phyloP scores from a whole-genome alignment of 331 rosid genomes.

The Erythrophleum ivorense region DNA sequence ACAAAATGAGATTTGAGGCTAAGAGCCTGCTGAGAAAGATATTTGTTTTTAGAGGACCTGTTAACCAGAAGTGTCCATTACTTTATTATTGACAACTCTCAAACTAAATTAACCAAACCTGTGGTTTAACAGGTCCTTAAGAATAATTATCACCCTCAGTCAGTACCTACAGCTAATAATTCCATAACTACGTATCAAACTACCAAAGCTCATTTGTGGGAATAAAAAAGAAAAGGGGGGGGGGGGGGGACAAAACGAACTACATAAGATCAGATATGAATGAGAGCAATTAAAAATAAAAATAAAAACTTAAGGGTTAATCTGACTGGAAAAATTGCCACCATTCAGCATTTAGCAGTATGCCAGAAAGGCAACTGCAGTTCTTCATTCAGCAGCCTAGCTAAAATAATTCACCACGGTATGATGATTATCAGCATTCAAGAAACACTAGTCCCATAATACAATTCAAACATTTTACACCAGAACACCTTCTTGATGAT shows the following conservation, averaged over 20 bases:
- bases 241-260: too few relatives aligned
- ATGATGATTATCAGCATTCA: background rate
- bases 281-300: background rate
- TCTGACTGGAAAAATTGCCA: background rate
- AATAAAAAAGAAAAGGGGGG: too few relatives aligned
- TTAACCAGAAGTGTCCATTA: background rate
- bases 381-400: background rate
- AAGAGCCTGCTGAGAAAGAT: background rate
- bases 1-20: background rate
- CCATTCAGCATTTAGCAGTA: background rate
- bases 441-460: background rate
- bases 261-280: too few relatives aligned
- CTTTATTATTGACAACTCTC: background rate
- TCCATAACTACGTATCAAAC: background rate
- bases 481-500: constrained; percentile 27
- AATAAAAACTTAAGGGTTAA: background rate
- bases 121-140: background rate
- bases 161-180: constrained; percentile 1
- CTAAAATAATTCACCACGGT: background rate
- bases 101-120: background rate
- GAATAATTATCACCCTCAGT: background rate
- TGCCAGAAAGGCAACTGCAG: background rate
- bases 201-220: background rate
- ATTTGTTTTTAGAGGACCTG: background rate
- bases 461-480: constrained; percentile 21